These are phyloP conservation scores for Backusella australiensis DNA, from an alignment of 192 early-diverging fungal genomes.

Conservation along the genomic window DNA sequence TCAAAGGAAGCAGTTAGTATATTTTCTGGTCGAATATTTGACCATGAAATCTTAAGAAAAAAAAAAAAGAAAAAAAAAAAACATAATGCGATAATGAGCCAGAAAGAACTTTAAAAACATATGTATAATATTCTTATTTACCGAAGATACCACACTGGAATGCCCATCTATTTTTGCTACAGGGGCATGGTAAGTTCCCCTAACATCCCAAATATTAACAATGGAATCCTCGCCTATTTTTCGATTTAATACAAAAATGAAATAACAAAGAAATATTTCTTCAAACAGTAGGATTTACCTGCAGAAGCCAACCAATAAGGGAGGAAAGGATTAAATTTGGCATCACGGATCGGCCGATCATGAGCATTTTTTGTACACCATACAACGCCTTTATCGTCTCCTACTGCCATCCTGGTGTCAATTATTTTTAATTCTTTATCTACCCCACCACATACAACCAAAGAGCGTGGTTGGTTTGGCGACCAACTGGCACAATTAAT, in stretches of 20 bases:
- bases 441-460: conserved; percentile 28
- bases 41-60: conserved; percentile 10
- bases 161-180: conserved; percentile 30
- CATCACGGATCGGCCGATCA: conserved; percentile 5
- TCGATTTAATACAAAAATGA: not conserved
- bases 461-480: conserved; percentile 14
- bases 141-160: conserved; percentile 7
- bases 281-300: not conserved
- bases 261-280: not conserved
- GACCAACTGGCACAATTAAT: conserved; percentile 26
- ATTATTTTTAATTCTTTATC: conserved; percentile 30
- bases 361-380: conserved; percentile 16
- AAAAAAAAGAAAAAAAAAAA: too few relatives aligned
- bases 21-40: conserved; percentile 23
- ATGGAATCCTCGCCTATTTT: conserved; percentile 26
- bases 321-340: conserved; percentile 32
- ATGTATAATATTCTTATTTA: not conserved
- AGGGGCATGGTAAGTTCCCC: conserved; percentile 7
- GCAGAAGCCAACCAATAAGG: conserved; percentile 34
- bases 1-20: conserved; percentile 19
- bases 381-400: conserved; percentile 27
- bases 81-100: not conserved
- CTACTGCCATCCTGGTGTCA: conserved; percentile 37
- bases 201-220: conserved; percentile 36
- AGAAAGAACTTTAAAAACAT: not conserved